These are phyloP conservation scores for Jamesozyma lodderae DNA, from an alignment of 805 yeast genomes.

Conservation along the genomic window DNA sequence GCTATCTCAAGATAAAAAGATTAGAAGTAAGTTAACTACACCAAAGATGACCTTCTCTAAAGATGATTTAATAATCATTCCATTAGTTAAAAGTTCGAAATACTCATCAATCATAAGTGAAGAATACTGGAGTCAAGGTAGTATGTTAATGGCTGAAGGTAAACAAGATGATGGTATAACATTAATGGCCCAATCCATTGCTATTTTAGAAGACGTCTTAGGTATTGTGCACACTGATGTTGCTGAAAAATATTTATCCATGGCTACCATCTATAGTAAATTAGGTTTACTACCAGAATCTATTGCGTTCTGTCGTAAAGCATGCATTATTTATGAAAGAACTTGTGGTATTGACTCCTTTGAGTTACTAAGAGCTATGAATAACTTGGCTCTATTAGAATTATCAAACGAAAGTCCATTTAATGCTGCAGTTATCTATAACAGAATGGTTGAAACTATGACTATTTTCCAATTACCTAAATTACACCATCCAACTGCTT, in stretches of 20 bases:
- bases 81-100: constrained; percentile 64
- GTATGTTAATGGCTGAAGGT: constrained; percentile 21
- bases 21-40: constrained; percentile 25
- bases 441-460: constrained; percentile 44
- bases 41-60: constrained; percentile 40
- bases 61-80: constrained; percentile 64
- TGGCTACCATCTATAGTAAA: constrained; percentile 62
- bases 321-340: constrained; percentile 71
- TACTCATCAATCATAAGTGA: constrained; percentile 61
- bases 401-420: constrained; percentile 46
- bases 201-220: constrained; percentile 72
- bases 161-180: constrained; percentile 51
- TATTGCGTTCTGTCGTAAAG: constrained; percentile 52
- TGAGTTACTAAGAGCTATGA: constrained; percentile 61
- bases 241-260: constrained; percentile 54
- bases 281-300: constrained; percentile 51
- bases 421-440: constrained; percentile 54
- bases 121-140: constrained; percentile 65
- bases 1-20: constrained; percentile 30
- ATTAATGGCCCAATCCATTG: constrained; percentile 58
- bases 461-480: constrained; percentile 36
- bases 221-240: constrained; percentile 76
- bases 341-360: constrained; percentile 70
- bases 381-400: constrained; percentile 70
- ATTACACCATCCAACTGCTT: constrained; percentile 61